Evolutionary conservation across 169 alveolate genomes (phyloP).

Genomic region (Eimeria sp.): DNA sequence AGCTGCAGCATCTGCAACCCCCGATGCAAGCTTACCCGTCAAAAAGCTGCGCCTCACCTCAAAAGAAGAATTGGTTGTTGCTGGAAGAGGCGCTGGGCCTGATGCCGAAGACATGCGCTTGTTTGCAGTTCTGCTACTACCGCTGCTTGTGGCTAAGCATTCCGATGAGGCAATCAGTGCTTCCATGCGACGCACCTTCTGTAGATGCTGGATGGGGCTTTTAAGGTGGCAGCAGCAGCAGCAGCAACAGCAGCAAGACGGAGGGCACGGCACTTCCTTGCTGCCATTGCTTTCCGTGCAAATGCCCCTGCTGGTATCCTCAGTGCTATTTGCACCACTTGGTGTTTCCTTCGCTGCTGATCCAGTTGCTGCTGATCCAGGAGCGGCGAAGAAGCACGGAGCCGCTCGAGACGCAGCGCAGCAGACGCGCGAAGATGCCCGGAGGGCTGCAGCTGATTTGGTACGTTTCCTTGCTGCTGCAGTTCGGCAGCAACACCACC

Average conservation of each 20-base stretch:
- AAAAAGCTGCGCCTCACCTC: conserved; percentile 44
- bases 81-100: not conserved
- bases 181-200: conserved; percentile 53
- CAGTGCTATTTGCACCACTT: conserved; percentile 57
- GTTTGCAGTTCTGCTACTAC: conserved; percentile 10
- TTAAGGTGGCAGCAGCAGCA: conserved; percentile 61
- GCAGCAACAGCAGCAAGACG: conserved; percentile 1
- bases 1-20: conserved; percentile 2
- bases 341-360: conserved; percentile 12
- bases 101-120: conserved; percentile 29
- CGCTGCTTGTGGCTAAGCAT: conserved; percentile 56
- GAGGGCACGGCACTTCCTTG: not conserved
- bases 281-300: conserved; percentile 52
- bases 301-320: conserved; percentile 44
- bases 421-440: conserved; percentile 63
- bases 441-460: conserved; percentile 72
- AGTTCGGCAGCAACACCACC: conserved; percentile 52
- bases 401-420: not conserved
- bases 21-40: conserved; percentile 18
- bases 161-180: conserved; percentile 31
- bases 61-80: not conserved
- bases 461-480: conserved; percentile 9
- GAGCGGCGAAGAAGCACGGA: conserved; percentile 11
- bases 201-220: conserved; percentile 68
- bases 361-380: conserved; percentile 3